Evolutionary conservation across 345 rosid genomes (phyloP), one percentile per base, ranked within the genome.

Genomic region (Lepidium africanum): DNA sequence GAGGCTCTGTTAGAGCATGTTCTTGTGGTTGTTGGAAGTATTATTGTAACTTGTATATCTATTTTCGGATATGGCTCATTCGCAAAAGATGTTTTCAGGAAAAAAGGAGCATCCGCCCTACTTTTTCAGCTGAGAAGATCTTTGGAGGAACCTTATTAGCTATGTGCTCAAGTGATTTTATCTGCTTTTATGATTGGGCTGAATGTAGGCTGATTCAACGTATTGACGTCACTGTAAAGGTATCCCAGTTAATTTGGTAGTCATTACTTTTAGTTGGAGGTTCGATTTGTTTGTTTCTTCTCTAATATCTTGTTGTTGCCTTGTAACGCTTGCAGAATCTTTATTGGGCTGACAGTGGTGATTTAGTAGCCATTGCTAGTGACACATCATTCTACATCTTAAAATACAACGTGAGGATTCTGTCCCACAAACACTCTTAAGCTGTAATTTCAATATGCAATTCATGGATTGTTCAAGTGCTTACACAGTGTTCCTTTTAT

Each of bases 311-410:
- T 53, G 16, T 51, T 59, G 56, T 69, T 77, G 54, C 54, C 62
- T 23, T 2, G 10, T 66, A 75, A 69, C 6, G 10, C 43, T 71
- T 38, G 66, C 87, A 94, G 99, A 91, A 95, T 82, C 84, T 95
- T 13, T 91, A 89, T 76, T 95, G 99, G 99, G 99, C 98, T 77
- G 99, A 95, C 75, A 86, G 97, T 61, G 99, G 99, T 78, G 99
- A 95, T 80, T 74, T 95, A 64, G 91, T 95, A 76, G 91, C 98
- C 41, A 87, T 95, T 82, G 90, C 99, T 35, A 91, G 99, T 78
- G 97, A 95, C 62, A 54, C 96, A 7, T 95, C 98, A 53, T 95
- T 95, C 84, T 95, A 95, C 85, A 87, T 95, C 73, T 89, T 95
- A 70, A 95, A 91, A 76, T 95, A 82, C 82, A 86, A 85, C 70